Evolutionary conservation across 306 rosid species (phyloP), one percentile per base, ranked within the genome.

Genomic region (Cucurbita pepo): DNA sequence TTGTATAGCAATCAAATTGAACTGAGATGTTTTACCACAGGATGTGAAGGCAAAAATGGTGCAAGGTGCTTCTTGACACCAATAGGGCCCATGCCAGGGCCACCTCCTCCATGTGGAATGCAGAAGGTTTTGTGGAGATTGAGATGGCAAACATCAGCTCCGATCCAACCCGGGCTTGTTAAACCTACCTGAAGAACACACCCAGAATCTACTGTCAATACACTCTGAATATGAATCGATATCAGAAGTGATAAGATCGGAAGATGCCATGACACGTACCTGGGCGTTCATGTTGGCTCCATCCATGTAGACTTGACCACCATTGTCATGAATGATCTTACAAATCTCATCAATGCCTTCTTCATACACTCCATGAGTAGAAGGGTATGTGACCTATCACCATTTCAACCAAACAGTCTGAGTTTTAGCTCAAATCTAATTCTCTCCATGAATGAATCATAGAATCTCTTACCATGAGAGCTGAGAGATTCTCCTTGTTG

Each of bases 11-110:
- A 66, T 21, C 38, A 44, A 10, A 18, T 40, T n/a, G 5, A 67
- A 67, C 13, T 45, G 10, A 71, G 25, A 41, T 62, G 22, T 30
- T 48, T 76, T 78, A 95, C 99, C 97, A 95, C 99, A 48, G 99
- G 99, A 83, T 95, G 99, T 6, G 99, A 95, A 37, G 99, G 99
- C 83, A 95, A 86, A 79, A 84, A 95, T 60, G 99, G 99, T 37
- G 99, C 99, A 82, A 95, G 84, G 90, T 95, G 99, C 70, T 91
- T 83, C 93, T 95, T 95, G 76, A 95, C 99, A 88, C 99, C 99
- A 82, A 95, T 95, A 56, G 99, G 99, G 82, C 99, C 99, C 99
- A 95, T 95, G 58, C 99, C 99, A 76, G 99, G 99, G 79, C 99
- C 99, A 30, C 99, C 99, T 72, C 99, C 99, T 83, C 99, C 99